These are phyloP conservation scores for Boletus speciosus DNA, from an alignment of 768 basidiomycete species.

Conservation along the genomic window DNA sequence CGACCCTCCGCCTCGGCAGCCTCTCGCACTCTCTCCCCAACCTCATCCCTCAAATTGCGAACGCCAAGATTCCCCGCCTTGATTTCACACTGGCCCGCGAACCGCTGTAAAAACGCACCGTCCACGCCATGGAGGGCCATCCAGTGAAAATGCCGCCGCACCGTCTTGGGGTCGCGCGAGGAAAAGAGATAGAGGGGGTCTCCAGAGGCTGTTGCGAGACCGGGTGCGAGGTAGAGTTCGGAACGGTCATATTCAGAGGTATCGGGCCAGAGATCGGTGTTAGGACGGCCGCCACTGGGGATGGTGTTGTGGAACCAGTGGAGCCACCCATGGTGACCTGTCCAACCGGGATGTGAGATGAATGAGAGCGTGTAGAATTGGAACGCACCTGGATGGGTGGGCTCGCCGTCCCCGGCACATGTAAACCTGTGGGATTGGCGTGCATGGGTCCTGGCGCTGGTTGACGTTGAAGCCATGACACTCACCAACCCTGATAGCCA, in stretches of 20 bases:
- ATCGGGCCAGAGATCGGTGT: constrained; percentile 80
- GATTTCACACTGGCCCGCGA: constrained; percentile 62
- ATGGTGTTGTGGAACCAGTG: constrained; percentile 79
- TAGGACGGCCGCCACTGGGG: constrained; percentile 64
- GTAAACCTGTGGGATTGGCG: constrained; percentile 52
- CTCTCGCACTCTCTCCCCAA: constrained; percentile 66
- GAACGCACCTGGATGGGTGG: constrained; percentile 53
- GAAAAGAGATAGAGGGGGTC: constrained; percentile 73
- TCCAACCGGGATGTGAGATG: constrained; percentile 5
- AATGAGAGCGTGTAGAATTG: not conserved
- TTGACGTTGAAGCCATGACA: not conserved
- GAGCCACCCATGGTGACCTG: constrained; percentile 79
- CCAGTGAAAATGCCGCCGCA: constrained; percentile 57
- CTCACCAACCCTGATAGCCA: constrained; percentile 85
- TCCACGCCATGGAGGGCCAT: constrained; percentile 82
- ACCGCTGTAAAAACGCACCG: constrained; percentile 80
- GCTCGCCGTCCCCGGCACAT: constrained; percentile 64
- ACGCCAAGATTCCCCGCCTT: constrained; percentile 54
- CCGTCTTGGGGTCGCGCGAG: constrained; percentile 71
- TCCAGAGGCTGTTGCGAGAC: constrained; percentile 53
- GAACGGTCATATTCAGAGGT: constrained; percentile 64
- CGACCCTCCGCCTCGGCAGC: constrained; percentile 79
- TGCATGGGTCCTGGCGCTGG: not conserved
- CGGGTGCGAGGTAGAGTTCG: constrained; percentile 68
- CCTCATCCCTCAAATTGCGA: constrained; percentile 63